Base-by-base conservation (phyloP, 2,329 filamentous ascomycete genomes). In the Calonectria pauciramosa region DNA sequence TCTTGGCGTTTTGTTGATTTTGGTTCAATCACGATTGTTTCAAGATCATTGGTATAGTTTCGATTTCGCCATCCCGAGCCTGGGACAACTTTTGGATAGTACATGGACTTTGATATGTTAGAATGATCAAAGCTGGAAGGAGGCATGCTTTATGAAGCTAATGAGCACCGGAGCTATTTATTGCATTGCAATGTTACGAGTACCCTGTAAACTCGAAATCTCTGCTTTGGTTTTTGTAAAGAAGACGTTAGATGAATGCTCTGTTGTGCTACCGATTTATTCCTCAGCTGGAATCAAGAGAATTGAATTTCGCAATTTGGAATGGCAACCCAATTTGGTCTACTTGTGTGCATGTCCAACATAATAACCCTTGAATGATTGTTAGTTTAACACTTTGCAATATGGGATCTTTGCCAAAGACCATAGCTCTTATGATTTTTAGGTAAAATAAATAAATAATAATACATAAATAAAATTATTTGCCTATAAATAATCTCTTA, bases 1-100 rank as follows among this genome's bases (percentile, higher is more conserved):
- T 70, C 75, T 60, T 63, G 77, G 77, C 76, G 77, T 79, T 66
- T 80, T 76, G 47, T 74, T 79, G 56, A 75, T 72, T 34, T 75
- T 49, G 68, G 76, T 63, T 71, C 38, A 30, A 44, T n/a, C 68
- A 65, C 13, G 1, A 34, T 30, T 52, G 49, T 34, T 54, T 38
- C 28, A 23, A 44, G n/a, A 60, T 36, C 13, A 52, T 67, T 20
- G 44, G 26, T 60, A 10, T 38, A 26, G 32, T 44, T 41, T 59
- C 16, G 51, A 44, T 20, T 41, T 68, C 38, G 18, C 51, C 36
- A 56, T 64, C 36, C 6, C 65, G 69, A 16, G 28, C 18, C 28
- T 23, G 36, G 13, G n/a, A 41, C 56, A 18, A 63, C 38, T 38
- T 38, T 63, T 41, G 34, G n/a, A 63, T 38, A 26, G 56, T 23